These are phyloP conservation scores for Agaricus blazei DNA, from an alignment of 768 basidiomycete genomes.

Conservation along the genomic window DNA sequence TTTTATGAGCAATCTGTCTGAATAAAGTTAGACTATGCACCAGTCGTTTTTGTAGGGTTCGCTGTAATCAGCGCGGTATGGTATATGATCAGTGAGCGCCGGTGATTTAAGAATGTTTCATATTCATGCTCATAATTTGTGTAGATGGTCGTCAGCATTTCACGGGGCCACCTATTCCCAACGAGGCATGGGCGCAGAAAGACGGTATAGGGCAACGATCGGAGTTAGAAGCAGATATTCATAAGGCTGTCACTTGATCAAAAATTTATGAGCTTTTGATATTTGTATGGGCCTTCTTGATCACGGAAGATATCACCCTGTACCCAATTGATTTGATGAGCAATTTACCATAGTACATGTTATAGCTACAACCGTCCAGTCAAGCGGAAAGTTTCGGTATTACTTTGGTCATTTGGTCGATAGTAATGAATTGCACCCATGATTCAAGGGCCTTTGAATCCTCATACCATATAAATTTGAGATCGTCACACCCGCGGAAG, in stretches of 20 bases:
- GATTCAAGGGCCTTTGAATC: slow-evolving; percentile 61
- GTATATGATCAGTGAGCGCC: slow-evolving; percentile 51
- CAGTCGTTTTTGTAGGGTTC: slow-evolving; percentile 64
- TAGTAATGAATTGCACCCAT: slow-evolving; percentile 83
- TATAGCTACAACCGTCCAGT: neutral
- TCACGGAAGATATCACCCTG: no score
- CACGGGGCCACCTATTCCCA: slow-evolving; percentile 35
- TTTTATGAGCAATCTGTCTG: neutral
- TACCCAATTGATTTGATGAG: no score
- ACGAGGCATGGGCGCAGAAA: slow-evolving; percentile 4
- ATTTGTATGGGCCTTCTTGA: neutral
- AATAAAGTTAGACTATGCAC: slow-evolving; percentile 50
- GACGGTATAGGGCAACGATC: neutral
- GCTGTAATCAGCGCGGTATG: slow-evolving; percentile 51
- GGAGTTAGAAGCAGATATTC: neutral
- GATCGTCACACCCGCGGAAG: slow-evolving; percentile 61
- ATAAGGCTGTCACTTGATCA: neutral
- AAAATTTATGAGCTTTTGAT: neutral
- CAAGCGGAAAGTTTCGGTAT: slow-evolving; percentile 69
- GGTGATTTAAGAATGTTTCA: neutral
- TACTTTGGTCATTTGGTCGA: slow-evolving; percentile 78
- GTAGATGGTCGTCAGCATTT: slow-evolving; percentile 41
- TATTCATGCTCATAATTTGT: slow-evolving; percentile 4
- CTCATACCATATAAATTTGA: slow-evolving; percentile 69
- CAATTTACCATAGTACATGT: no score